Evolutionary conservation across 495 filamentous ascomycete genomes (phyloP), one percentile per base, ranked within the genome.

Genomic region (Penicillium pancosmium): DNA sequence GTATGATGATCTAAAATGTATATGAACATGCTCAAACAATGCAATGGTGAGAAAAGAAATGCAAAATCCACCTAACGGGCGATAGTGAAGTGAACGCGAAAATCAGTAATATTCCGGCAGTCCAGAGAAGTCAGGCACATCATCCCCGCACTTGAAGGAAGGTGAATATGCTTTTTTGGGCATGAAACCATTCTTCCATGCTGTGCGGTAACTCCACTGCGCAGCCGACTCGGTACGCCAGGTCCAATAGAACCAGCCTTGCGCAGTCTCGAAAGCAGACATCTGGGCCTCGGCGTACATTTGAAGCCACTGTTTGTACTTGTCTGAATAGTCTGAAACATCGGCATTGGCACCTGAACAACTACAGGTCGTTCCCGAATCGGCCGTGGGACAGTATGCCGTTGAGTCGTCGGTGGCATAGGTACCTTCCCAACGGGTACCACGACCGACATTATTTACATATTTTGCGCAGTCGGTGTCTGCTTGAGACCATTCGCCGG

Each of bases 211-310:
- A 72, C 91, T 96, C 94, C 94, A 99, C 76, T 98, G 94, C 40
- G 86, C 78, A 49, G 91, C 88, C 40, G 74, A 81, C 75, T 92
- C 88, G 4, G 89, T 92, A 57, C 85, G 76, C 91, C 89, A 92
- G 21, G 92, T 97, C 95, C 95, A 99, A 76, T 98, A 98, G 75
- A 96, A 93, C 94, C 95, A 98, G 49, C 95, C 95, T 86, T 89
- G 93, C 7, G 89, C 91, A 46, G 86, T 84, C 72, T 96, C 92
- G 61, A 97, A 99, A 31, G 86, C 88, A 15, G 82, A 75, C 91
- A 99, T 98, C 78, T 99, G 95, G 41, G 92, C 93, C 74, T 96
- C 88, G 21, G 94, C 93, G 76, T 98, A 97, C 68, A 88, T 89
- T 64, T 81, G 82, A 59, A 99, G 77, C 77, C 91, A 98, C 60